A percentile compares a stretch with the other conserved stretches of the same genome.
These are phyloP conservation scores for Thalassiosira oceanica DNA, from an alignment of 352 stramenopile species.

Conservation along the genomic window DNA sequence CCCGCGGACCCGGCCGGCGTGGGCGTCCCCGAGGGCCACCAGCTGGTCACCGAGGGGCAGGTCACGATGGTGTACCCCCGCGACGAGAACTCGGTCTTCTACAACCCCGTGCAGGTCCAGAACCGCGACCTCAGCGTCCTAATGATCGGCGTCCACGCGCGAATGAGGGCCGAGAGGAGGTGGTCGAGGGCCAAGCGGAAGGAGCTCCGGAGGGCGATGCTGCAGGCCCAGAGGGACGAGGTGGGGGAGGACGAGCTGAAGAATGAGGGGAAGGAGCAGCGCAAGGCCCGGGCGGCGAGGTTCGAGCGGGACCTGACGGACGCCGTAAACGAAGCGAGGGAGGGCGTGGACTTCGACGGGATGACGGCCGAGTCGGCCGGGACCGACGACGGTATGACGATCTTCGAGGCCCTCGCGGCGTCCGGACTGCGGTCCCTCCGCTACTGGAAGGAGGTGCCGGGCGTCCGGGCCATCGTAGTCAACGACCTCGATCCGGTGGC, in stretches of 20 bases:
- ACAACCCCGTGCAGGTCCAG: constrained; percentile 90
- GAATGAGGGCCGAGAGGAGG: constrained; percentile 77
- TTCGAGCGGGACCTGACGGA: constrained; percentile 83
- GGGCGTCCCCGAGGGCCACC: constrained; percentile 9
- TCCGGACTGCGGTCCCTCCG: constrained; percentile 97
- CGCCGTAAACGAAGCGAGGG: constrained; percentile 71
- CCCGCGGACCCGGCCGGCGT: background rate
- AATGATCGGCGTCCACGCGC: constrained; percentile 96
- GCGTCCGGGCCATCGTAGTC: constrained; percentile 94
- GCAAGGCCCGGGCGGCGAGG: constrained; percentile 70
- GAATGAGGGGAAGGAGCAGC: constrained; percentile 44
- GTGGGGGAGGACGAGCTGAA: constrained; percentile 3
- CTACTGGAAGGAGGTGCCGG: constrained; percentile 98
- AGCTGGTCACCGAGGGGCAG: constrained; percentile 63
- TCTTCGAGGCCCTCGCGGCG: constrained; percentile 98
- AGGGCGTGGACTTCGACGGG: constrained; percentile 18
- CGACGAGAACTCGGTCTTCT: constrained; percentile 77
- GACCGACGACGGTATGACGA: constrained; percentile 84
- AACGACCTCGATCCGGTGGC: constrained; percentile 98
- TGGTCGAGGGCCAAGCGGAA: constrained; percentile 82
- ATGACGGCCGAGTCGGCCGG: constrained; percentile 48
- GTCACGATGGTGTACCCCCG: constrained; percentile 68
- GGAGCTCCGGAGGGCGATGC: constrained; percentile 76
- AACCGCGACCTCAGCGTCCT: constrained; percentile 98
- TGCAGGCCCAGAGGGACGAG: constrained; percentile 8